A percentile compares a stretch with the other conserved stretches of the same genome.
These are phyloP conservation scores for Karstenula rhodostoma DNA, from an alignment of 2,329 filamentous ascomycete species.

Conservation along the genomic window DNA sequence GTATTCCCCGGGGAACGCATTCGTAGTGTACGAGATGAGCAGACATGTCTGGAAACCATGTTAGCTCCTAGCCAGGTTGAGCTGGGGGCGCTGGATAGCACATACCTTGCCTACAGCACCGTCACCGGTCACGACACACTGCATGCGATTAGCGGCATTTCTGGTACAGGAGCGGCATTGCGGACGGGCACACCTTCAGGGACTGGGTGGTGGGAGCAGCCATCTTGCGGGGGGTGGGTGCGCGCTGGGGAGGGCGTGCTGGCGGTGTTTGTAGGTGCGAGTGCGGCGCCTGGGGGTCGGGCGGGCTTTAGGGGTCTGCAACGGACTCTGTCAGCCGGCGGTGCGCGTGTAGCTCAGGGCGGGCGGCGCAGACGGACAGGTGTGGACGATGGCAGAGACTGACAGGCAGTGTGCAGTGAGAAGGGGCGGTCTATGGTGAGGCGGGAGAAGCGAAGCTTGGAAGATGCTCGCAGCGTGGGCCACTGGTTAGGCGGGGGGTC, in stretches of 20 bases:
- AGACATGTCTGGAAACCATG: slow-evolving; percentile 80
- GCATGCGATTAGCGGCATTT: slow-evolving; percentile 32
- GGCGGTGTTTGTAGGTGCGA: slow-evolving; percentile 13
- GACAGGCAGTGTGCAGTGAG: slow-evolving; percentile 30
- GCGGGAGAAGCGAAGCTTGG: slow-evolving; percentile 37
- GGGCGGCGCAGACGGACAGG: slow-evolving; percentile 8
- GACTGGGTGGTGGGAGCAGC: slow-evolving; percentile 90
- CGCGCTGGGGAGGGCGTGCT: slow-evolving; percentile 16
- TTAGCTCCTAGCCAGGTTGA: slow-evolving; percentile 40
- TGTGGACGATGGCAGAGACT: slow-evolving; percentile 26
- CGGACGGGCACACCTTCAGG: slow-evolving; percentile 72
- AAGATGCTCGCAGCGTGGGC: slow-evolving; percentile 24
- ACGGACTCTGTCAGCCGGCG: slow-evolving; percentile 10
- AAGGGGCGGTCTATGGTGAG: slow-evolving; percentile 46
- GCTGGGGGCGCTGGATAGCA: slow-evolving; percentile 27
- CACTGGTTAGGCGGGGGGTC: slow-evolving; percentile 11
- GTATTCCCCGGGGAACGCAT: slow-evolving; percentile 99
- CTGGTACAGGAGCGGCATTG: not conserved
- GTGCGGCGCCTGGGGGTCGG: slow-evolving; percentile 10
- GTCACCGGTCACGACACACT: slow-evolving; percentile 99
- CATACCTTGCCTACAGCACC: slow-evolving; percentile 98
- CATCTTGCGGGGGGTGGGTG: slow-evolving; percentile 52
- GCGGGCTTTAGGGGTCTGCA: slow-evolving; percentile 8
- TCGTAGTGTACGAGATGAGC: slow-evolving; percentile 98
- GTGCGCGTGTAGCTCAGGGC: not conserved